Percentiles rank a stretch among this genome's conserved stretches.
These are phyloP conservation scores for Daldinia bambusicola DNA, from an alignment of 495 filamentous ascomycete genomes.

Conservation along the genomic window DNA sequence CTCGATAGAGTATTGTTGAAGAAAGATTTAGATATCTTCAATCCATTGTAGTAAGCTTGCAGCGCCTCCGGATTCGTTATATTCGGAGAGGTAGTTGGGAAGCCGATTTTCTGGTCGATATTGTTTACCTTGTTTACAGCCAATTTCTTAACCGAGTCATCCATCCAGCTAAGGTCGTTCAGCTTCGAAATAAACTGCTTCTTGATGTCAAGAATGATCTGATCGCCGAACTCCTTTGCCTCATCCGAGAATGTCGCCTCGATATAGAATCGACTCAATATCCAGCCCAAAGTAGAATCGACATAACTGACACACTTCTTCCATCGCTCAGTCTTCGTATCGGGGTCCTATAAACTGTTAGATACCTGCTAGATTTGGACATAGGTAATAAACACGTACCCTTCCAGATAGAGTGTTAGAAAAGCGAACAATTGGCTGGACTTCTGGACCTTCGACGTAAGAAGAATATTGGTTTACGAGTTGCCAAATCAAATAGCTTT, in stretches of 20 bases:
- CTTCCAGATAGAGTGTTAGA: constrained; percentile 55
- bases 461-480: constrained; percentile 49
- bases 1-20: constrained; percentile 70
- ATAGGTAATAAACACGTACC: constrained; percentile 29
- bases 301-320: constrained; percentile 69
- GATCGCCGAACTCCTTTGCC: constrained; percentile 72
- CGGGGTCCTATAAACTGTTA: constrained; percentile 59
- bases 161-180: constrained; percentile 73
- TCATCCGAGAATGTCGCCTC: constrained; percentile 71
- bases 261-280: constrained; percentile 73
- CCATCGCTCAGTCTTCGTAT: constrained; percentile 74
- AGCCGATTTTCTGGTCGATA: constrained; percentile 79
- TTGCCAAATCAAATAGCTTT: constrained; percentile 52
- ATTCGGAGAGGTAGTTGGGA: constrained; percentile 72
- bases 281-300: constrained; percentile 66
- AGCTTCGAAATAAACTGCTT: constrained; percentile 70
- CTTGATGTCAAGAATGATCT: constrained; percentile 76
- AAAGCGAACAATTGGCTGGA: constrained; percentile 69
- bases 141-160: constrained; percentile 67
- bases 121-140: constrained; percentile 75
- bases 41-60: constrained; percentile 65
- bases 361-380: background rate
- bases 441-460: constrained; percentile 66
- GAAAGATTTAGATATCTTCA: constrained; percentile 65
- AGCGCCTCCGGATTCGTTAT: constrained; percentile 68